A percentile compares a stretch with the other conserved stretches of the same genome.
These are phyloP conservation scores for Lathyrus sativus DNA, from an alignment of 306 rosid genomes.

Conservation along the genomic window DNA sequence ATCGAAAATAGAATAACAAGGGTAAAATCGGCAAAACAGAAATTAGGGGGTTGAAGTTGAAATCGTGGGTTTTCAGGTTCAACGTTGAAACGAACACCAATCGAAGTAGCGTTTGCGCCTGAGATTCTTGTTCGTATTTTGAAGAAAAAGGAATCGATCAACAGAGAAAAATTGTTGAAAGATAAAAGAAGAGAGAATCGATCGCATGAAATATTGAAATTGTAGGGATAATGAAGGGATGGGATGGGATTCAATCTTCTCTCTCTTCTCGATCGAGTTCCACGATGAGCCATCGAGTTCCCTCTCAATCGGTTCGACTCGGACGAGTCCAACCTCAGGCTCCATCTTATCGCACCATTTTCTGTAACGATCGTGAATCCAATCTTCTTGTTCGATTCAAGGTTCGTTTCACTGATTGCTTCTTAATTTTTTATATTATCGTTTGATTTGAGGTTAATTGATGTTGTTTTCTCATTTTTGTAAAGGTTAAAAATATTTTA, in stretches of 20 bases:
- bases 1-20: slow-evolving; percentile 9
- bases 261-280: slow-evolving; percentile 55
- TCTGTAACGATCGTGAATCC: slow-evolving; percentile 87
- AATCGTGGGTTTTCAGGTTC: slow-evolving; percentile 23
- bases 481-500: neutral
- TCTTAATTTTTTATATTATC: neutral
- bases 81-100: slow-evolving; percentile 36
- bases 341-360: slow-evolving; percentile 81
- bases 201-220: slow-evolving; percentile 40
- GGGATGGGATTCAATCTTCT: slow-evolving; percentile 59
- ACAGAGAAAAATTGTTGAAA: neutral
- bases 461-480: neutral
- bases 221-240: slow-evolving; percentile 66
- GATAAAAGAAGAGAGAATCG: neutral
- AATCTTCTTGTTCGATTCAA: slow-evolving; percentile 64
- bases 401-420: slow-evolving; percentile 44
- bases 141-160: neutral
- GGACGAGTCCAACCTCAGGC: slow-evolving; percentile 97
- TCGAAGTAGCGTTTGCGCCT: slow-evolving; percentile 31
- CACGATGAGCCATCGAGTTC: slow-evolving; percentile 40
- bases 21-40: slow-evolving; percentile 24
- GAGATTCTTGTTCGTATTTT: neutral
- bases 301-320: slow-evolving; percentile 70
- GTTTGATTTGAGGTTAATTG: slow-evolving; percentile 3
- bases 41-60: slow-evolving; percentile 33